Conservation (phyloP, 2,329 filamentous ascomycete species). For the Neoscytalidium dimidiatum region DNA sequence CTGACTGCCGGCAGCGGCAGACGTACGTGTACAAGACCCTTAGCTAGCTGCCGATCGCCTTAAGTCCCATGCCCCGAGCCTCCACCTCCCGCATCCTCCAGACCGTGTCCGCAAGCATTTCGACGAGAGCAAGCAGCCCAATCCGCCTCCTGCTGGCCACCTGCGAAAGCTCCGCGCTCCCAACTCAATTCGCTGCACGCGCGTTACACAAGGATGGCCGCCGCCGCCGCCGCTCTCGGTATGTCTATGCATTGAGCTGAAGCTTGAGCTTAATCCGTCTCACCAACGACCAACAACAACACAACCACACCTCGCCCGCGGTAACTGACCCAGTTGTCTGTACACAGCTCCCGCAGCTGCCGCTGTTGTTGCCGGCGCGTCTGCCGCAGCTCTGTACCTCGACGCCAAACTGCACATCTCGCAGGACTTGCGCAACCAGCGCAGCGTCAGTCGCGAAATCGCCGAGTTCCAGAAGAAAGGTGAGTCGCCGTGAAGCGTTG, state of each 20-base stretch:
- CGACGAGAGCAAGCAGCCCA: too few relatives aligned
- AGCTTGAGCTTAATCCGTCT: background rate
- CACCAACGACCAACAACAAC: background rate
- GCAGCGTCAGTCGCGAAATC: background rate
- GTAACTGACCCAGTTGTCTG: too few relatives aligned
- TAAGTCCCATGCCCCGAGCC: background rate
- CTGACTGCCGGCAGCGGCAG: constrained; percentile 3
- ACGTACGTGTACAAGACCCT: background rate
- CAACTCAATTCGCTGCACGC: background rate
- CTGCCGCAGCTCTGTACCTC: constrained; percentile 58
- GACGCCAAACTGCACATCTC: constrained; percentile 69
- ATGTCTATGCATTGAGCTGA: background rate
- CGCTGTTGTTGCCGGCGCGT: constrained; percentile 27
- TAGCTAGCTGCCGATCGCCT: background rate
- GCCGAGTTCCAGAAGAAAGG: constrained; percentile 9
- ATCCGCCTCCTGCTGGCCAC: background rate
- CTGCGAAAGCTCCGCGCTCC: background rate
- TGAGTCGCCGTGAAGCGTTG: background rate
- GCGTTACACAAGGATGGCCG: background rate
- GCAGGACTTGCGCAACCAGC: constrained; percentile 51
- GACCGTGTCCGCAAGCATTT: too few relatives aligned
- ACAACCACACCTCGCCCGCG: too few relatives aligned
- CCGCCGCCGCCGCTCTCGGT: constrained; percentile 4
- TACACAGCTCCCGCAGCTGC: constrained; percentile 3
- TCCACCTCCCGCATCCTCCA: background rate